A percentile compares a stretch with the other conserved stretches of the same genome.
Conservation (phyloP, 129 eudicot species). For the Helichrysum umbraculigerum region DNA sequence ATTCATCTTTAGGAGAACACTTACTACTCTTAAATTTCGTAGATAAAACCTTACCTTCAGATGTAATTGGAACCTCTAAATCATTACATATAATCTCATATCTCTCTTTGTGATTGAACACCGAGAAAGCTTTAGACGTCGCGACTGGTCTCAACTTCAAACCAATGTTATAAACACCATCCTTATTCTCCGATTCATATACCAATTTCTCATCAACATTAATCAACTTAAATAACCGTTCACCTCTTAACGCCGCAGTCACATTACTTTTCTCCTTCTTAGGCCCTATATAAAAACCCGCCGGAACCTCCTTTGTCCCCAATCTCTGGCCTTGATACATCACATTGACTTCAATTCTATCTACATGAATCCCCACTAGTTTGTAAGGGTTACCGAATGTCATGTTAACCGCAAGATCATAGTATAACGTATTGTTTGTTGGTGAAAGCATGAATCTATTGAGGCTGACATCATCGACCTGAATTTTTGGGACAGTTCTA, state of each 20-base stretch:
- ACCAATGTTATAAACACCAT: conserved; percentile 47
- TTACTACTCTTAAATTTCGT: too few relatives aligned
- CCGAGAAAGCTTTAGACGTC: too few relatives aligned
- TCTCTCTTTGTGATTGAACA: too few relatives aligned
- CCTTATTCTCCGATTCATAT: conserved; percentile 33
- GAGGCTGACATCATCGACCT: too few relatives aligned
- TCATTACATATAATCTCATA: too few relatives aligned
- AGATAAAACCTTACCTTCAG: too few relatives aligned
- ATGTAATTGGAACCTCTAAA: too few relatives aligned
- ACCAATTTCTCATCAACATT: conserved; percentile 12
- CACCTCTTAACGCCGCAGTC: conserved; percentile 37
- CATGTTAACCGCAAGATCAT: conserved; percentile 47
- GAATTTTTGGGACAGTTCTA: too few relatives aligned
- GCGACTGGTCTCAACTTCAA: conserved; percentile 61
- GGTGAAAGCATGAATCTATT: too few relatives aligned
- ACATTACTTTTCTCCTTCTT: conserved; percentile 48
- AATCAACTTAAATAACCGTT: conserved; percentile 25
- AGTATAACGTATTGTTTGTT: too few relatives aligned
- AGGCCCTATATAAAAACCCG: conserved; percentile 58
- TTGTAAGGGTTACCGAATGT: conserved; percentile 73
- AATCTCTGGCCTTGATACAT: conserved; percentile 50
- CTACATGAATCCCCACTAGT: conserved; percentile 60
- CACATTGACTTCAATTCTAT: conserved; percentile 47
- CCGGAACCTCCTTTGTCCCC: conserved; percentile 4
- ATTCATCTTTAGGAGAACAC: too few relatives aligned